These are phyloP conservation scores for Podospora bellae-mahoneyi DNA, from an alignment of 495 filamentous ascomycete species.

Conservation along the genomic window DNA sequence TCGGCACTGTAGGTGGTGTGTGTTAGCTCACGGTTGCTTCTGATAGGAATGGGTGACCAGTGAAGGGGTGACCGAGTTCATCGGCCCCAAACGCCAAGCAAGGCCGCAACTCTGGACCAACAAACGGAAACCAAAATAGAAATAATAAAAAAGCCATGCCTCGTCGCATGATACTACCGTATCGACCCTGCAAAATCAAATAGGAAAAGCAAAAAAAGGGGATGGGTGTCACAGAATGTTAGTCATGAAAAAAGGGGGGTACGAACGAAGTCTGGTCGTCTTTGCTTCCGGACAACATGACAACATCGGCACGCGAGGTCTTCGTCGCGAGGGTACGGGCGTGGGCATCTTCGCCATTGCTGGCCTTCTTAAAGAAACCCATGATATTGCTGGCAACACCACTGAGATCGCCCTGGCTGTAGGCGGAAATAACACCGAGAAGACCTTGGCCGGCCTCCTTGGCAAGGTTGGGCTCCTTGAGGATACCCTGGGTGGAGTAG, in stretches of 20 bases:
- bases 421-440: constrained; percentile 82
- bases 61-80: neutral
- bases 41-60: neutral
- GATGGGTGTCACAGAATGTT: constrained; percentile 13
- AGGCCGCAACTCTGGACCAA: neutral
- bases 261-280: constrained; percentile 91
- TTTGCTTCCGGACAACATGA: constrained; percentile 97
- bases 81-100: constrained; percentile 4
- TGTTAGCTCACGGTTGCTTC: constrained; percentile 17
- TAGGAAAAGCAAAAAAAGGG: constrained; percentile 6
- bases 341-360: constrained; percentile 75
- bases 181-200: neutral
- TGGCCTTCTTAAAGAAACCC: constrained; percentile 91
- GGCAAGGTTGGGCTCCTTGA: constrained; percentile 97
- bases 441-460: constrained; percentile 96
- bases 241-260: constrained; percentile 36
- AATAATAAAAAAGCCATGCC: neutral
- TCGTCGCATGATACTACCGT: neutral
- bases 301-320: constrained; percentile 90
- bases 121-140: neutral
- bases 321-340: constrained; percentile 80
- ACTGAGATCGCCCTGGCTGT: constrained; percentile 84
- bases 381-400: constrained; percentile 76
- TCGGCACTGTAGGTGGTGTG: constrained; percentile 49
- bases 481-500: constrained; percentile 89